Evolutionary conservation across 306 rosid genomes (phyloP).

Genomic region (Herpetospermum pedunculosum): DNA sequence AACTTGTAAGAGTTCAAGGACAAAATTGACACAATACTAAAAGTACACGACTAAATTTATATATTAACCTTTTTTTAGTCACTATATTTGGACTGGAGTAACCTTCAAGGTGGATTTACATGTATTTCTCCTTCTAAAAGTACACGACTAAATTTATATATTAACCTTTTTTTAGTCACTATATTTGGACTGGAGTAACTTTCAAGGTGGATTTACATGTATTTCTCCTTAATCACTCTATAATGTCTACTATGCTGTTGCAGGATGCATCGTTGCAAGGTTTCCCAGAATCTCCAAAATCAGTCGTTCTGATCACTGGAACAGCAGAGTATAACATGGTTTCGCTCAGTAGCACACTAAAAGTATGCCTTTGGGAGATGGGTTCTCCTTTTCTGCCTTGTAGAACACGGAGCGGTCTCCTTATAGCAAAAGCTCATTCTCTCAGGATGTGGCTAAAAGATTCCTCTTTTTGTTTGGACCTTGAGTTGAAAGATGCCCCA

Average conservation of each 20-base stretch:
- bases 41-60: background rate
- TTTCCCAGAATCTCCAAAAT: slow-evolving; percentile 77
- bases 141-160: background rate
- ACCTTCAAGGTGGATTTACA: background rate
- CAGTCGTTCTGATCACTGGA: slow-evolving; percentile 88
- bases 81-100: background rate
- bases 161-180: background rate
- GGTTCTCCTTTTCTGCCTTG: slow-evolving; percentile 95
- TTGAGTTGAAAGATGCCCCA: slow-evolving; percentile 70
- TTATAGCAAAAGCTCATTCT: slow-evolving; percentile 89
- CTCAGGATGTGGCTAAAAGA: slow-evolving; percentile 96
- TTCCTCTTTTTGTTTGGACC: slow-evolving; percentile 86
- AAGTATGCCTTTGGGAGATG: slow-evolving; percentile 92
- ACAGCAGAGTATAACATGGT: slow-evolving; percentile 81
- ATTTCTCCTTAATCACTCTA: too few species aligned
- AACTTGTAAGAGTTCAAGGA: too few species aligned
- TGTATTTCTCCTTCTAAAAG: too few species aligned
- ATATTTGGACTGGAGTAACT: background rate
- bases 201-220: background rate
- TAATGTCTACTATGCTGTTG: slow-evolving; percentile 5
- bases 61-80: background rate
- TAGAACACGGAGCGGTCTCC: slow-evolving; percentile 66
- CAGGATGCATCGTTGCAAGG: slow-evolving; percentile 98
- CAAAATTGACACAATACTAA: too few species aligned
- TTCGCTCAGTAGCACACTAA: slow-evolving; percentile 70